Percentiles rank a stretch among this genome's conserved stretches.
Evolutionary conservation across 768 basidiomycete genomes (phyloP).

Genomic region (Tulasnella sp.): DNA sequence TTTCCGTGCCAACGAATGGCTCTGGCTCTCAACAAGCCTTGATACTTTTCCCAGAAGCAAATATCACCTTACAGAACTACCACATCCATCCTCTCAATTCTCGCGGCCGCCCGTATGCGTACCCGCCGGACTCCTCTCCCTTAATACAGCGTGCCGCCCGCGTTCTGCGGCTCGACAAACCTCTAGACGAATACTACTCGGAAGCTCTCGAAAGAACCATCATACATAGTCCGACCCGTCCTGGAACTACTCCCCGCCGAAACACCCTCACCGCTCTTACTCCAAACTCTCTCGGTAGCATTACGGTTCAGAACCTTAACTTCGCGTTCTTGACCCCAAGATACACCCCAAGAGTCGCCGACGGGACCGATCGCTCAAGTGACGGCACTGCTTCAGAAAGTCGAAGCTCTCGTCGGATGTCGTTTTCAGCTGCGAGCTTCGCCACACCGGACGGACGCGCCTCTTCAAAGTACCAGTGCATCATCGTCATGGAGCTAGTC

Average conservation of each 20-base stretch:
- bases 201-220: slow-evolving; percentile 19
- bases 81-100: slow-evolving; percentile 27
- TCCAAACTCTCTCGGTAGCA: background rate
- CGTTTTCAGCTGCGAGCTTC: background rate
- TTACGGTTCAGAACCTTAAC: slow-evolving; percentile 25
- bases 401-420: background rate
- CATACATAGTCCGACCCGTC: background rate
- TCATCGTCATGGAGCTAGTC: slow-evolving; percentile 24
- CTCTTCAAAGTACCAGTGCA: slow-evolving; percentile 10
- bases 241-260: background rate
- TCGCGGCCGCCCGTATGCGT: slow-evolving; percentile 13
- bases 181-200: slow-evolving; percentile 27
- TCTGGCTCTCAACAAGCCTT: slow-evolving; percentile 24
- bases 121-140: slow-evolving; percentile 9
- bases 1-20: slow-evolving; percentile 23
- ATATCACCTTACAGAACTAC: slow-evolving; percentile 8
- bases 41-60: slow-evolving; percentile 13
- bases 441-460: background rate
- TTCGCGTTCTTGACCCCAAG: slow-evolving; percentile 18
- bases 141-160: slow-evolving; percentile 20
- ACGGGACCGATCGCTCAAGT: background rate
- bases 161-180: slow-evolving; percentile 3
- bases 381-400: background rate
- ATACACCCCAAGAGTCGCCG: background rate
- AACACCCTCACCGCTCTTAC: background rate